Base-by-base conservation (phyloP, 495 filamentous ascomycete species). In the Astrothelium macrocarpum region DNA sequence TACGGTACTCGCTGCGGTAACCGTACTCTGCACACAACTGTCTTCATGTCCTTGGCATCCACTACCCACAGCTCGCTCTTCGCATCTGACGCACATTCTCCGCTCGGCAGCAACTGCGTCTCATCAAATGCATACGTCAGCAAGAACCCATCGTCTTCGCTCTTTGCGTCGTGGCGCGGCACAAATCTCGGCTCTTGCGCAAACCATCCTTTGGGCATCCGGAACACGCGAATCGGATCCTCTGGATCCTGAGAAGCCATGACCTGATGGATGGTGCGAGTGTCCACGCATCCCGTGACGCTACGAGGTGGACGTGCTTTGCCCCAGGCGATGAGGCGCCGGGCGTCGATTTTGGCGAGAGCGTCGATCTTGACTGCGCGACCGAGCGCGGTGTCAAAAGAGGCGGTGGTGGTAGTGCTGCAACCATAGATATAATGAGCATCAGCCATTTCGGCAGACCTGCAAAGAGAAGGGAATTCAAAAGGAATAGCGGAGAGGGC, bases 161-260 rank as follows among this genome's bases (percentile, higher is more conserved):
- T 46, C 7, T n/a, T 62, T 0, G 73, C 71, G 32, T 77, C 64
- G 1, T 61, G 42, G 1, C 82, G 76, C 43, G 82, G 72, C 20
- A 88, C 81, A 63, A 88, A 88, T 26, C 82, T 76, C 2, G 82
- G 79, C 75, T 87, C 85, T 69, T 87, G 84, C 14, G 82, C 82
- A 67, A 79, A 88, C 76, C 78, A 82, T 1, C 79, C 79, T 0
- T 72, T 62, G 0, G 85, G 85, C 72, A 85, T 76, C 32, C 68
- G 70, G 74, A 87, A 88, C 1, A 83, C 73, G 63, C 79, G 71
- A 60, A 87, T 83, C 1, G 81, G 75, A 65, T 87, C 82, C n/a
- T 80, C 62, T 0, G 68, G 62, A 63, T 83, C 73, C 0, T 61
- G 64, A 45, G 70, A 74, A 0, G 63, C 64, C 20, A 84, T 67